These are phyloP conservation scores for Mycena rosella DNA, from an alignment of 768 basidiomycete species.

Conservation along the genomic window DNA sequence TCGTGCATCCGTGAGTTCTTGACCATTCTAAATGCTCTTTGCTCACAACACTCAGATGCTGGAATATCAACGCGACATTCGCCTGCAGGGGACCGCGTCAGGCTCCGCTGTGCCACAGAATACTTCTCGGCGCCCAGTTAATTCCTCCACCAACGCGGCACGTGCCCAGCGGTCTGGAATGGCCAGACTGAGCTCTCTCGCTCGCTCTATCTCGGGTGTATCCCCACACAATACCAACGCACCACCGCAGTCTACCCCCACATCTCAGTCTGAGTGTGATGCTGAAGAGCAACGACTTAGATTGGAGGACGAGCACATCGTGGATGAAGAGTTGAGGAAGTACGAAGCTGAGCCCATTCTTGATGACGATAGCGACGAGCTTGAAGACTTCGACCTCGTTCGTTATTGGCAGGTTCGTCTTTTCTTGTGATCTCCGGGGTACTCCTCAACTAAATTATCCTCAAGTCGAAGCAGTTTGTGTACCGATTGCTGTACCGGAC, in stretches of 20 bases:
- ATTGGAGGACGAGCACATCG: slow-evolving; percentile 1
- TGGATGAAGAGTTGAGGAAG: not conserved
- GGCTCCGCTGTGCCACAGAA: not conserved
- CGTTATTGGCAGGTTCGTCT: not conserved
- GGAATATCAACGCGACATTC: slow-evolving; percentile 9
- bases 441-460: not conserved
- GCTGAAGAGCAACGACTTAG: not conserved
- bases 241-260: not conserved
- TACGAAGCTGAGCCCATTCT: not conserved
- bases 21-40: not conserved
- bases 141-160: not conserved
- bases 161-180: not conserved
- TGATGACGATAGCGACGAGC: not conserved
- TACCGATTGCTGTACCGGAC: not conserved
- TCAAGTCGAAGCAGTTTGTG: not conserved
- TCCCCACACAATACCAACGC: not conserved
- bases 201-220: not conserved
- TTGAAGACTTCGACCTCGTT: not conserved
- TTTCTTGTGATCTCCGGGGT: not conserved
- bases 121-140: not conserved
- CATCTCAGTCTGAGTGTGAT: not conserved
- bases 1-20: not conserved
- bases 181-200: not conserved
- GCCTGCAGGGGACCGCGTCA: not conserved
- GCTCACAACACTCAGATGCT: not conserved